Conservation (phyloP, 2,329 filamentous ascomycete species). For the Verticillium dahliae region DNA sequence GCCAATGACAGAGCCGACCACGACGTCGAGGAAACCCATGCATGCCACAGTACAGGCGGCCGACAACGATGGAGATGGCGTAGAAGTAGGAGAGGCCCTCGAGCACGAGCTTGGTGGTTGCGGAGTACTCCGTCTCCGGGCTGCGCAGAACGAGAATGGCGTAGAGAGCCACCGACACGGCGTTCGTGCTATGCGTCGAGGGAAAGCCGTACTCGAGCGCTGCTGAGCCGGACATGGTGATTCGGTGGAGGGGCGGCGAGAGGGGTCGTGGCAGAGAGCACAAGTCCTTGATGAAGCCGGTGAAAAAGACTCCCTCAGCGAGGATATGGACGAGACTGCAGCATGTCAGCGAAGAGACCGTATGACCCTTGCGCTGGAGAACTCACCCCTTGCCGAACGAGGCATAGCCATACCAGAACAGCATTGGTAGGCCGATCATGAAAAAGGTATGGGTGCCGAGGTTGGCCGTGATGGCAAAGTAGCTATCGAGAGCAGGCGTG, state of each 20-base stretch:
- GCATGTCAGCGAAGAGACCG: not conserved
- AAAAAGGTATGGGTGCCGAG: conserved; percentile 98
- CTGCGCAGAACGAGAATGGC: conserved; percentile 64
- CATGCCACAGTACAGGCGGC: conserved; percentile 96
- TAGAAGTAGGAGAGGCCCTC: conserved; percentile 76
- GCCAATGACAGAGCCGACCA: conserved; percentile 73
- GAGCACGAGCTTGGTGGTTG: conserved; percentile 53
- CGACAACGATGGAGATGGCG: conserved; percentile 80
- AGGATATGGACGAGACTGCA: conserved; percentile 65
- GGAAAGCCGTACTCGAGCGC: conserved; percentile 96
- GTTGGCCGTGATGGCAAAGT: conserved; percentile 95
- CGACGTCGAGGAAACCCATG: conserved; percentile 94
- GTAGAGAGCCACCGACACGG: conserved; percentile 88
- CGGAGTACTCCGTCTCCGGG: conserved; percentile 54
- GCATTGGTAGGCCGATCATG: conserved; percentile 88
- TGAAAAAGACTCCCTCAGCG: conserved; percentile 75
- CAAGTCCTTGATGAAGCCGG: conserved; percentile 90
- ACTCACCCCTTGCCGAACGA: conserved; percentile 80
- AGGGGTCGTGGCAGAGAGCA: conserved; percentile 86
- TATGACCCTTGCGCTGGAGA: not conserved
- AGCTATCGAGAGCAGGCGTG: conserved; percentile 81
- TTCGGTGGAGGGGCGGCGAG: conserved; percentile 85
- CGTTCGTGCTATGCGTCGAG: conserved; percentile 94
- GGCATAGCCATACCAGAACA: conserved; percentile 94
- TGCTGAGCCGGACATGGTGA: conserved; percentile 95